Evolutionary conservation across 164 flowering plant species (phyloP).

Genomic region (Vitis labrusca): DNA sequence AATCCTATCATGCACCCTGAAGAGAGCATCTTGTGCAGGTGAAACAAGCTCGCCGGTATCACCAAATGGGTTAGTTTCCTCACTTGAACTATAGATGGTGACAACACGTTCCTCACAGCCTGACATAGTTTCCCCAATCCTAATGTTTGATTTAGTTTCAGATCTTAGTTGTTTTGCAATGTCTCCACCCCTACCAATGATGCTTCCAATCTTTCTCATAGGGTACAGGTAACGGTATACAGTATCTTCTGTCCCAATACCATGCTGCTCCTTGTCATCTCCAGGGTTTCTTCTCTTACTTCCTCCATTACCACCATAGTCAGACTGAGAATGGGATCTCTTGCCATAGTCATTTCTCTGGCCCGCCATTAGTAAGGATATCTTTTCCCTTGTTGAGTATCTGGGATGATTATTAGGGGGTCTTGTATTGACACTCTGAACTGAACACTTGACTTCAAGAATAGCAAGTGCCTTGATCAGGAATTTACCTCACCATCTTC

Average conservation of each 20-base stretch:
- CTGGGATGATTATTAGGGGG: too few species aligned
- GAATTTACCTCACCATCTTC: too few species aligned
- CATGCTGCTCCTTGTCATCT: background rate
- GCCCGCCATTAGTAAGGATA: conserved; percentile 1
- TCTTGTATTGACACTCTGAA: too few species aligned
- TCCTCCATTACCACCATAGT: conserved; percentile 17
- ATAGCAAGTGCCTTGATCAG: too few species aligned
- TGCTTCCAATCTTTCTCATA: conserved; percentile 64
- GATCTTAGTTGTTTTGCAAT: conserved; percentile 61
- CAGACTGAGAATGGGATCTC: conserved; percentile 8
- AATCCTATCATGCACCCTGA: conserved; percentile 63
- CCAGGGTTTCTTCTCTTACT: background rate
- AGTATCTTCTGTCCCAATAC: conserved; percentile 57
- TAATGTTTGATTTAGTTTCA: conserved; percentile 61
- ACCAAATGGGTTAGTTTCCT: conserved; percentile 47
- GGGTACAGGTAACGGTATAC: conserved; percentile 70
- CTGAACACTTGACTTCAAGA: too few species aligned
- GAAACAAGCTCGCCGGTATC: conserved; percentile 39
- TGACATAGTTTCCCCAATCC: conserved; percentile 59
- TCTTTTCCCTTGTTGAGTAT: too few species aligned
- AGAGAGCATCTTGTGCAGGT: conserved; percentile 73
- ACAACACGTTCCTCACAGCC: conserved; percentile 67
- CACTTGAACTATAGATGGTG: conserved; percentile 55
- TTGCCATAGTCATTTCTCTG: conserved; percentile 7
- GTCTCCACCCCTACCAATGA: conserved; percentile 76